Percentiles rank a stretch among this genome's conserved stretches.
phyloP scores from a whole-genome alignment of 768 basidiomycete species.

The Phaeotremella skinneri region DNA sequence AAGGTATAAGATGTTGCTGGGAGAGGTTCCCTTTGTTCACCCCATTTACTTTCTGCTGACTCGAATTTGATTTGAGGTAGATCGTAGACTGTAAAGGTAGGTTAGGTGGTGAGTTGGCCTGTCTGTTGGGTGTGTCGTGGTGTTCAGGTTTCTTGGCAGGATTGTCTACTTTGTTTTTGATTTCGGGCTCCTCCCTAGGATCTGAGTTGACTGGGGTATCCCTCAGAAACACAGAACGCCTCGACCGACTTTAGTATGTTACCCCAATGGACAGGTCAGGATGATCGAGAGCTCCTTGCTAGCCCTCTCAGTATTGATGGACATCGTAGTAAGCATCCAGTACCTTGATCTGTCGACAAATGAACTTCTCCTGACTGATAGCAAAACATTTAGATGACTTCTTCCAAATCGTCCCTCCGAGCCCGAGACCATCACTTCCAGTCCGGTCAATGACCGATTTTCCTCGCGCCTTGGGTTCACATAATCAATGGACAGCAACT shows the following conservation, averaged over 20 bases:
- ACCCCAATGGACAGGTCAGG: background rate
- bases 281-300: background rate
- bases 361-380: background rate
- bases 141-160: too few relatives aligned
- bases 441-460: background rate
- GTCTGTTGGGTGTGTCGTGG: too few relatives aligned
- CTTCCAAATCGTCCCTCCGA: slow-evolving; percentile 37
- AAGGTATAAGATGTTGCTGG: background rate
- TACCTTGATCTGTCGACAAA: background rate
- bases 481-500: background rate
- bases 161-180: too few relatives aligned
- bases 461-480: background rate
- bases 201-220: too few relatives aligned
- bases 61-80: background rate
- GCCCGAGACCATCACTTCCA: slow-evolving; percentile 12
- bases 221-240: too few relatives aligned
- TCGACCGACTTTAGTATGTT: background rate
- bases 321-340: slow-evolving; percentile 2
- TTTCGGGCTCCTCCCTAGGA: too few relatives aligned
- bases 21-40: background rate
- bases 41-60: background rate
- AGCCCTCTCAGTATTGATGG: background rate
- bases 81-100: background rate
- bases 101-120: too few relatives aligned
- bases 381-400: slow-evolving; percentile 29